A percentile compares a stretch with the other conserved stretches of the same genome.
Conservation (phyloP, 306 rosid genomes). For the Vigna trinervia region DNA sequence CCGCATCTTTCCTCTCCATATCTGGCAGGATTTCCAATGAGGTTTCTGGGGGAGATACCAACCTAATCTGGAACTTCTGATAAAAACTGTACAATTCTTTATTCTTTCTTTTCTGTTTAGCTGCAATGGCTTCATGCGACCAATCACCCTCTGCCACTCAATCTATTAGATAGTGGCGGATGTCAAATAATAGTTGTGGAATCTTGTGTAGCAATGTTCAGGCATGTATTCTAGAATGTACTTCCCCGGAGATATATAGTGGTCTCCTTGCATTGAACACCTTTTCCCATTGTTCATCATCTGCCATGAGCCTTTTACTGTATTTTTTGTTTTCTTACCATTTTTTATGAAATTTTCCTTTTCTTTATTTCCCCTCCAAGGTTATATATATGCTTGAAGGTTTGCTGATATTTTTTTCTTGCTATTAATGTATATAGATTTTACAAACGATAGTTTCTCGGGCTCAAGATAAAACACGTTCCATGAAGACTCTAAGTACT, state of each 20-base stretch:
- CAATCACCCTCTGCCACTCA: no score
- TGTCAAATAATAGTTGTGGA: constrained; percentile 16
- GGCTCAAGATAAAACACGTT: constrained; percentile 77
- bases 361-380: neutral
- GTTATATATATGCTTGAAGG: constrained; percentile 22
- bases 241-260: neutral
- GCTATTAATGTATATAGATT: constrained; percentile 59
- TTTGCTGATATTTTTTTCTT: constrained; percentile 36
- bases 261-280: neutral
- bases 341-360: neutral
- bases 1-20: no score
- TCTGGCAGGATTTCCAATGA: no score
- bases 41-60: no score
- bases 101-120: no score
- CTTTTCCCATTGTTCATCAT: constrained; percentile 28
- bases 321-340: neutral
- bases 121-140: no score
- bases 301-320: neutral
- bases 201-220: neutral
- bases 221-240: constrained; percentile 9
- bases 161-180: neutral
- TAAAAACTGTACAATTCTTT: no score
- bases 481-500: constrained; percentile 81
- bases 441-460: constrained; percentile 91
- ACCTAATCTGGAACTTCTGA: no score